Evolutionary conservation across 2,329 filamentous ascomycete genomes (phyloP).

Genomic region (Claviceps digitariae): DNA sequence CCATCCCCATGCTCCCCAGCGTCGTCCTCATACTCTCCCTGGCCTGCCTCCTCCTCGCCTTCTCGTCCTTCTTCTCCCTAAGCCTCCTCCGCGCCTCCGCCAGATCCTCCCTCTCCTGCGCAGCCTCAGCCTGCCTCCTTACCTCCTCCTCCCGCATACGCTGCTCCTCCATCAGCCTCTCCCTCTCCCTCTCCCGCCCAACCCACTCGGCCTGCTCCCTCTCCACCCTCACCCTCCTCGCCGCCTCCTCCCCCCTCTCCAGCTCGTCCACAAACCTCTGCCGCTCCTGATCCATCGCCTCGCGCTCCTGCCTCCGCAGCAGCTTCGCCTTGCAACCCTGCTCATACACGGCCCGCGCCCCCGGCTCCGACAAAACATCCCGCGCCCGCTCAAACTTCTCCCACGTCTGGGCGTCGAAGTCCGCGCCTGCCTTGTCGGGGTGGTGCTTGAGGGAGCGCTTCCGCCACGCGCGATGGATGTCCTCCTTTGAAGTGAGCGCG

Average conservation of each 20-base stretch:
- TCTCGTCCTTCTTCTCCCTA: constrained; percentile 28
- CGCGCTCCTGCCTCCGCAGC: constrained; percentile 56
- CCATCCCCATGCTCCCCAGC: constrained; percentile 7
- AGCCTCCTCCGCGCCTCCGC: constrained; percentile 23
- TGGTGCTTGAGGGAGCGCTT: constrained; percentile 82
- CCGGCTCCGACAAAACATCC: constrained; percentile 62
- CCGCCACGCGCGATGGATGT: constrained; percentile 73
- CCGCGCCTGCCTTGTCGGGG: constrained; percentile 73
- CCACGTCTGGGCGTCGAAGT: constrained; percentile 69
- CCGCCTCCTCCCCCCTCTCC: constrained; percentile 59
- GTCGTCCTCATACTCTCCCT: constrained; percentile 20
- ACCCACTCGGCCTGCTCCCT: constrained; percentile 23
- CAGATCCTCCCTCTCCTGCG: constrained; percentile 25
- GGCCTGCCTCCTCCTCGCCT: constrained; percentile 22
- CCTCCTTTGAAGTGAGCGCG: constrained; percentile 49
- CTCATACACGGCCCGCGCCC: constrained; percentile 66
- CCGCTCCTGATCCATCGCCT: constrained; percentile 59
- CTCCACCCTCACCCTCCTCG: constrained; percentile 43
- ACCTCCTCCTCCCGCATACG: constrained; percentile 25
- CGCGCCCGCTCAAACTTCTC: constrained; percentile 76
- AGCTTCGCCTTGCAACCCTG: constrained; percentile 56
- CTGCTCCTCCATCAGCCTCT: constrained; percentile 23
- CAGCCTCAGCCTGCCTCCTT: constrained; percentile 21
- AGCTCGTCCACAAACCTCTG: constrained; percentile 76
- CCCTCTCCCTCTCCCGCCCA: constrained; percentile 23